Evolutionary conservation across 257 asterid genomes (phyloP), one percentile per base, ranked within the genome.

Genomic region (Craterostigma plantagineum): DNA sequence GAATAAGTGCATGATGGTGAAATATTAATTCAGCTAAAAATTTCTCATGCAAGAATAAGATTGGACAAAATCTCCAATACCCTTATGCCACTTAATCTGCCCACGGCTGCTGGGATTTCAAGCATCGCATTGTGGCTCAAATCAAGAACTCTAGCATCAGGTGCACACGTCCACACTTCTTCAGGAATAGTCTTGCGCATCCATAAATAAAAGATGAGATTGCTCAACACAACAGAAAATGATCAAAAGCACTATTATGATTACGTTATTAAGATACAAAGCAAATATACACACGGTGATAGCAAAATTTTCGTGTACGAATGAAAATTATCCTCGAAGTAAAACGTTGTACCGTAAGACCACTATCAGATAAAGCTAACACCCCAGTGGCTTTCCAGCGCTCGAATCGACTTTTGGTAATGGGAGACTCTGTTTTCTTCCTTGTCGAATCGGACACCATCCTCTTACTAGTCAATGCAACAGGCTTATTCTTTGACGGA

Each of bases 341-440:
- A 49, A 38, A 54, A 9, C 39, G 42, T 14, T 11, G 18, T 72
- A 82, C 93, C 93, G 49, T 68, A 59, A 87, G 67, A 59, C 68
- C 58, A 38, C 57, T 27, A 12, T 68, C 72, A 0, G 86, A 62
- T 58, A 82, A 58, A 37, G 70, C 83, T 40, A 87, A 42, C 46
- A 87, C 72, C 58, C 92, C 86, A 52, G 92, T 79, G 37, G 60
- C 69, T 52, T 65, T 62, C 95, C 98, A 87, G 23, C 92, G 73
- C 50, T 69, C 74, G 43, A 65, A 41, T 39, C 57, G 64, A 63
- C 50, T 66, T 58, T 70, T 64, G 38, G 71, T 16, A 11, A 35
- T 62, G 37, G 52, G 53, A 17, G 55, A 33, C 50, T 43, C 55
- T 42, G 46, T 75, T 10, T 34, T 75, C 48, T 52, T 71, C 47